These are phyloP conservation scores for Psilocybe subaeruginosa DNA, from an alignment of 768 basidiomycete genomes.

Conservation along the genomic window DNA sequence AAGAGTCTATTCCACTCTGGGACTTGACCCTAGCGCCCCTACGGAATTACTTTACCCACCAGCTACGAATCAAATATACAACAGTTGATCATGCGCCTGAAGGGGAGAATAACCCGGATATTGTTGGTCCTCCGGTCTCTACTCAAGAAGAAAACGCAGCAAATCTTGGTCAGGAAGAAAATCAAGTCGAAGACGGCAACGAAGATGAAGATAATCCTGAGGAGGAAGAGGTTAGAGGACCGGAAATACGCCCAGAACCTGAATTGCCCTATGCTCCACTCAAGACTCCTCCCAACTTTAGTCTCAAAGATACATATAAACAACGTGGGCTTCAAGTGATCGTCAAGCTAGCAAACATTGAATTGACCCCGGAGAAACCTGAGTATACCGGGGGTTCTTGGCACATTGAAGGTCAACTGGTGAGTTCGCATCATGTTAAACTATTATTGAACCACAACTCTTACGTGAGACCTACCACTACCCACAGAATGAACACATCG, in stretches of 20 bases:
- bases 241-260: conserved; percentile 28
- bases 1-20: conserved; percentile 34
- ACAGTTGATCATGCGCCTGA: conserved; percentile 9
- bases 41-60: not conserved
- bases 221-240: conserved; percentile 14
- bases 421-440: not conserved
- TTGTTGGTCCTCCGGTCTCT: not conserved
- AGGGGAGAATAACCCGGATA: not conserved
- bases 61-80: conserved; percentile 20
- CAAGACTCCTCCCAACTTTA: conserved; percentile 4
- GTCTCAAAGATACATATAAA: conserved; percentile 16
- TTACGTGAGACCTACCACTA: not conserved
- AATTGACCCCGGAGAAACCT: conserved; percentile 32
- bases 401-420: conserved; percentile 34
- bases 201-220: not conserved
- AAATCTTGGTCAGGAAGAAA: not conserved
- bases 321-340: conserved; percentile 25
- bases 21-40: conserved; percentile 28
- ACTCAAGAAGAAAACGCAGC: not conserved
- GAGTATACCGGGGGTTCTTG: conserved; percentile 29
- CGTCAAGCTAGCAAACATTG: conserved; percentile 31
- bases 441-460: too few species aligned
- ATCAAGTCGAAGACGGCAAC: not conserved
- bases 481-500: conserved; percentile 35
- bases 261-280: conserved; percentile 8